Conservation (phyloP, 176 grass and related monocot genomes). For the Otatea glauca region DNA sequence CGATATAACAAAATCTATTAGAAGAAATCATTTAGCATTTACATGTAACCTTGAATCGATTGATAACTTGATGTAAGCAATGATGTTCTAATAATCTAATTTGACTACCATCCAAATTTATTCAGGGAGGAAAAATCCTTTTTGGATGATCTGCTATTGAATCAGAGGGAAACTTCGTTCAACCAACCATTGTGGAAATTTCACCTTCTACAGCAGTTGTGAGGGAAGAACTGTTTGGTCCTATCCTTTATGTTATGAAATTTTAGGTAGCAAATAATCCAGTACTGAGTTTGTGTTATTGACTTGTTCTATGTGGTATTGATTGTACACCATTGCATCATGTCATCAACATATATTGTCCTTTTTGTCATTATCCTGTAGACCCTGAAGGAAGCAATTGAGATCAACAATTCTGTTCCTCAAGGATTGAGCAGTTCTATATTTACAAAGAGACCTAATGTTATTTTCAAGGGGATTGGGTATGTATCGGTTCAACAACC, state of each 20-base stretch:
- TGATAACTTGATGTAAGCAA: constrained; percentile 20
- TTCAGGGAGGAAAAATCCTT: constrained; percentile 92
- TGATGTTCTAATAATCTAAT: constrained; percentile 37
- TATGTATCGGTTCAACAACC: constrained; percentile 53
- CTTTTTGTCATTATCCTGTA: constrained; percentile 39
- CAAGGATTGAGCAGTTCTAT: constrained; percentile 98
- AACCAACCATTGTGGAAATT: constrained; percentile 93
- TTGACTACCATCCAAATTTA: neutral
- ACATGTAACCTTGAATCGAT: neutral
- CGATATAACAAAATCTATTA: constrained; percentile 13
- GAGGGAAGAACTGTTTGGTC: constrained; percentile 95
- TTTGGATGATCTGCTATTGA: constrained; percentile 80
- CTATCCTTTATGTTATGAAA: constrained; percentile 98
- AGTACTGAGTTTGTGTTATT: constrained; percentile 23
- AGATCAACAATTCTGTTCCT: constrained; percentile 95
- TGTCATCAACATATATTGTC: neutral
- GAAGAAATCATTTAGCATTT: constrained; percentile 33
- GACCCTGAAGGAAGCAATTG: constrained; percentile 92
- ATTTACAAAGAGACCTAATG: constrained; percentile 86
- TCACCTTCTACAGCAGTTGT: constrained; percentile 73
- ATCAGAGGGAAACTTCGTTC: constrained; percentile 84
- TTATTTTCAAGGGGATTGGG: constrained; percentile 99
- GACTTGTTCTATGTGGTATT: constrained; percentile 18
- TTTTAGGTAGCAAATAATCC: constrained; percentile 62
- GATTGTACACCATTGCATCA: neutral